Base-by-base conservation (phyloP, 2,329 filamentous ascomycete genomes). In the Fusarium virguliforme region DNA sequence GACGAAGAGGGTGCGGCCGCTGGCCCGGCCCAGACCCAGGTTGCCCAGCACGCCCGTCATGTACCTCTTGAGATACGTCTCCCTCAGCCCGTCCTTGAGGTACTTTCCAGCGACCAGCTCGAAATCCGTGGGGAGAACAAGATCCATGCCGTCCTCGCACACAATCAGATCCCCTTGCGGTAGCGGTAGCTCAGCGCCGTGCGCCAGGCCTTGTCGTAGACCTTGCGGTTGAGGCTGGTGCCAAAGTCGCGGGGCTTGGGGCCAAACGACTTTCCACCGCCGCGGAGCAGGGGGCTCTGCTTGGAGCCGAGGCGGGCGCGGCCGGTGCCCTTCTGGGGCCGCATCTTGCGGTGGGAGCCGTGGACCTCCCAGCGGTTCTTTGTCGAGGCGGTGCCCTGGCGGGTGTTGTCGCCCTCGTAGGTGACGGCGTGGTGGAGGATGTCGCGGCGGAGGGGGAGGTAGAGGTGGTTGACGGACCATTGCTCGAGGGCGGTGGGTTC, bases 151-250 rank as follows among this genome's bases (percentile, higher is more conserved):
- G 77, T 94, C 91, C 77, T 95, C 91, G 76, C 96, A 91, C 43
- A 99, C 89, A 72, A 98, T 85, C 76, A 99, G 84, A 84, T 98
- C 94, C 54, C 96, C 73, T 91, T 90, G 72, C 91, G 87, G 83
- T 96, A 98, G 66, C 96, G 90, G 85, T 97, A 97, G 78, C 92
- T 96, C 72, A 99, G 87, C 10, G 96, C 96, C 46, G 93, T 98
- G 79, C 96, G 90, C 94, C 94, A 98, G 9, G 96, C 96, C 75
- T 97, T 87, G 82, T 98, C 95, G 84, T 99, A 99, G 53, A 97
- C 89, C 85, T 98, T 98, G 79, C 88, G 88, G 75, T 92, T 94
- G 61, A 99, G 86, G 15, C 88, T 88, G 24, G 95, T 97, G 66
- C 89, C 89, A 79, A 99, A 99, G 83, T 98, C 94, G 79, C 96